These are phyloP conservation scores for Blastobotrys illinoisensis DNA, from an alignment of 1,139 yeast species.

Conservation along the genomic window DNA sequence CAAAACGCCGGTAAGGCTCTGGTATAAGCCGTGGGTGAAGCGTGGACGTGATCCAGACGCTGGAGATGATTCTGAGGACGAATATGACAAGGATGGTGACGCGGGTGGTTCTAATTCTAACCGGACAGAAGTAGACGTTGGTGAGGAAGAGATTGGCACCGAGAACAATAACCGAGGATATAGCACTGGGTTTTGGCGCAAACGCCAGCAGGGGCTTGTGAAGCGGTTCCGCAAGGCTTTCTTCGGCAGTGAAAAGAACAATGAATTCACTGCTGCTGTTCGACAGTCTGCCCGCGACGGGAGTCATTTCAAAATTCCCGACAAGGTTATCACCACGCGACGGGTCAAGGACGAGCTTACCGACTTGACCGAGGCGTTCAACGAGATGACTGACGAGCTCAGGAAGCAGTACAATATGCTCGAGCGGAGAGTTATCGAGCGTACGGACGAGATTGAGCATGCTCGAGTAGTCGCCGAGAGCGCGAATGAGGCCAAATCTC, in stretches of 20 bases:
- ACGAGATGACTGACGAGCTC: slow-evolving; percentile 86
- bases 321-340: slow-evolving; percentile 26
- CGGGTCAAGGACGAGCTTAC: slow-evolving; percentile 75
- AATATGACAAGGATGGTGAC: background rate
- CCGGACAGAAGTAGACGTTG: background rate
- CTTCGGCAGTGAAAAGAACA: background rate
- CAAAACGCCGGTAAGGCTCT: slow-evolving; percentile 9
- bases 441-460: slow-evolving; percentile 79
- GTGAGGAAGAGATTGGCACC: background rate
- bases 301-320: slow-evolving; percentile 27
- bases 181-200: background rate
- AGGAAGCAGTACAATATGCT: slow-evolving; percentile 77
- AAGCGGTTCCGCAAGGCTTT: background rate
- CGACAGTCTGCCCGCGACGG: background rate
- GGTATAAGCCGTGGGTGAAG: slow-evolving; percentile 16
- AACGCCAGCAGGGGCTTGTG: slow-evolving; percentile 1
- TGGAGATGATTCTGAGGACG: slow-evolving; percentile 2
- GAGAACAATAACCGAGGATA: background rate
- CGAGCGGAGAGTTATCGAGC: slow-evolving; percentile 78
- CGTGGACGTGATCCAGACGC: slow-evolving; percentile 2
- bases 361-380: slow-evolving; percentile 84
- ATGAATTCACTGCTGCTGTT: background rate
- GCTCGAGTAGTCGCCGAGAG: slow-evolving; percentile 40
- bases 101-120: background rate
- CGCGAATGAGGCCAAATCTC: slow-evolving; percentile 91